Evolutionary conservation across 2,329 filamentous ascomycete genomes (phyloP).

Genomic region (Mycosphaerella sp.): DNA sequence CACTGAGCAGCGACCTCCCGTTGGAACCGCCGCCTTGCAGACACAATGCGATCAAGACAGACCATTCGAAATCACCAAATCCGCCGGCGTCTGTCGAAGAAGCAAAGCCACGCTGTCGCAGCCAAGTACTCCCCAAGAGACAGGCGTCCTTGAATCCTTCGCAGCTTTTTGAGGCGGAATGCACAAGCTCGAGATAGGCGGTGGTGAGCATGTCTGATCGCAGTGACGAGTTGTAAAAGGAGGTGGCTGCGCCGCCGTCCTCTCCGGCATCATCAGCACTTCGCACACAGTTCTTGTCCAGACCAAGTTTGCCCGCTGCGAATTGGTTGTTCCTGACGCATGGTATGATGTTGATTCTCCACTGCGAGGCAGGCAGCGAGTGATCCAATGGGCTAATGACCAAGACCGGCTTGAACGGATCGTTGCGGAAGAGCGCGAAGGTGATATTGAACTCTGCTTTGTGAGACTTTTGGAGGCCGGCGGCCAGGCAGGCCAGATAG

Average conservation of each 20-base stretch:
- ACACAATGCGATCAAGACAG: slow-evolving; percentile 69
- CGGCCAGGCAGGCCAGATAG: slow-evolving; percentile 76
- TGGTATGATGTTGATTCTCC: slow-evolving; percentile 68
- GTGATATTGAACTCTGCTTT: slow-evolving; percentile 51
- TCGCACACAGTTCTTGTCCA: slow-evolving; percentile 64
- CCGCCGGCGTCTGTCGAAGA: slow-evolving; percentile 66
- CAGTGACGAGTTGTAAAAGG: slow-evolving; percentile 84
- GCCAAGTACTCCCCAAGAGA: slow-evolving; percentile 78
- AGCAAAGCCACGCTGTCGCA: slow-evolving; percentile 77
- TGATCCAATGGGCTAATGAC: slow-evolving; percentile 36
- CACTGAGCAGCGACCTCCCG: slow-evolving; percentile 64
- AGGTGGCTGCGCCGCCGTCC: slow-evolving; percentile 48
- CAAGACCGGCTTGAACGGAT: slow-evolving; percentile 60
- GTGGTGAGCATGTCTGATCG: slow-evolving; percentile 69
- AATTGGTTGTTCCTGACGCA: slow-evolving; percentile 66
- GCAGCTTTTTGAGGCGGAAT: slow-evolving; percentile 62
- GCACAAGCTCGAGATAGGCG: slow-evolving; percentile 67
- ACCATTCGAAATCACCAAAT: slow-evolving; percentile 92
- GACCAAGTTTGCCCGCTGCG: slow-evolving; percentile 61
- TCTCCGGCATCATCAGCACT: slow-evolving; percentile 39
- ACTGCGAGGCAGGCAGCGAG: slow-evolving; percentile 37
- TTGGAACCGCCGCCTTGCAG: slow-evolving; percentile 69
- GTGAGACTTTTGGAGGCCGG: slow-evolving; percentile 56
- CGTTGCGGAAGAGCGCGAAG: slow-evolving; percentile 29
- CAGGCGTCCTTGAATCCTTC: slow-evolving; percentile 75